phyloP scores from a whole-genome alignment of 2,329 filamentous ascomycete genomes.

The Aspergillus alliaceus region DNA sequence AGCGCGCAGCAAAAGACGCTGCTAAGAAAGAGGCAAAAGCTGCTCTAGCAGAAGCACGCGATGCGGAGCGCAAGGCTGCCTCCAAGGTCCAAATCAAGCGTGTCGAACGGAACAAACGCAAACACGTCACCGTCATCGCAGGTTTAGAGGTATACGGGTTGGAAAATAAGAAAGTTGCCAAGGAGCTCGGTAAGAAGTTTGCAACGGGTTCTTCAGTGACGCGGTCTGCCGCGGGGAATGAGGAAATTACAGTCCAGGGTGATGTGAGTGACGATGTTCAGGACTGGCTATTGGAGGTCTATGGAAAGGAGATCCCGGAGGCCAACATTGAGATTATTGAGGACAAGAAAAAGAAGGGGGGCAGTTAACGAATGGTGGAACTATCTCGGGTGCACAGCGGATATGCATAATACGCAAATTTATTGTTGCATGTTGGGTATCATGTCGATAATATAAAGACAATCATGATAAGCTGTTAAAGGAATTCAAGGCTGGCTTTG shows the following conservation, averaged over 20 bases:
- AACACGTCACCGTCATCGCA: conserved; percentile 89
- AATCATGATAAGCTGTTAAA: conserved; percentile 14
- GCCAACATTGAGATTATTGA: conserved; percentile 94
- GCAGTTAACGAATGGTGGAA: conserved; percentile 17
- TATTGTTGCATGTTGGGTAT: conserved; percentile 20
- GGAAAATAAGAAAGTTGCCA: conserved; percentile 92
- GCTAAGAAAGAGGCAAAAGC: conserved; percentile 97
- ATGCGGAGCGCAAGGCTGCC: conserved; percentile 77
- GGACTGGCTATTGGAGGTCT: conserved; percentile 86
- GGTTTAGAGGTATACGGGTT: conserved; percentile 88
- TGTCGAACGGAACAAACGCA: conserved; percentile 96
- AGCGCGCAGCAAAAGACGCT: conserved; percentile 92
- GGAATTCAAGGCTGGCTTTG: conserved; percentile 9
- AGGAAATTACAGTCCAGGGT: conserved; percentile 97
- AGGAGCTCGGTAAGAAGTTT: conserved; percentile 98
- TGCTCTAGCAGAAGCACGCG: conserved; percentile 78
- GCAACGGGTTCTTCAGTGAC: conserved; percentile 92
- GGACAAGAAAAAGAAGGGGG: conserved; percentile 88
- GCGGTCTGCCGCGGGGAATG: conserved; percentile 78
- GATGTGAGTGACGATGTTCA: conserved; percentile 93
- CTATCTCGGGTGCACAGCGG: background rate
- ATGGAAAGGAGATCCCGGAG: conserved; percentile 79
- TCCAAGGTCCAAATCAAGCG: conserved; percentile 90
- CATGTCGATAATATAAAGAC: conserved; percentile 20
- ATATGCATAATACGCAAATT: conserved; percentile 2